Base-by-base conservation (phyloP, 2,329 filamentous ascomycete genomes). In the Harringtonia lauricola region DNA sequence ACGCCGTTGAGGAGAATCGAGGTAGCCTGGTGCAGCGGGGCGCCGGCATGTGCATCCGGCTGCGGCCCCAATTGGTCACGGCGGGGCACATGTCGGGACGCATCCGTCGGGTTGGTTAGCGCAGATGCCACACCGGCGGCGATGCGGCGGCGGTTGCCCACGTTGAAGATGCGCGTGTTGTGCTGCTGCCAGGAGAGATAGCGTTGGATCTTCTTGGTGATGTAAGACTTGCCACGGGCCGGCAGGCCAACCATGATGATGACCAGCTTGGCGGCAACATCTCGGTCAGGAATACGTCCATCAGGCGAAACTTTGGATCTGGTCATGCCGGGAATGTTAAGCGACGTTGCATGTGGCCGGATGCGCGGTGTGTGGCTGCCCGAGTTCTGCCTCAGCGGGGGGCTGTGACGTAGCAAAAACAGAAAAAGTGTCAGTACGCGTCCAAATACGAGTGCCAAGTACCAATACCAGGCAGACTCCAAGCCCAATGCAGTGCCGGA, bases 161-260 rank as follows among this genome's bases (percentile, higher is more conserved):
- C 92, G 56, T 98, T 98, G 76, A 98, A 98, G 54, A 98, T 95
- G 52, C 75, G 77, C 13, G 89, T 92, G 57, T 95, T 86, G 64
- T 98, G 90, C 59, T 98, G 92, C 57, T 95, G 80, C 92, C 92
- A 98, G 40, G 94, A 90, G 41, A 98, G 68, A 59, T 96, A 98
- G 49, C 92, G 78, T 47, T 92, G 85, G 50, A 98, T 76, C 67
- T 98, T 98, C 71, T 96, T 96, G 49, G 92, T 96, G 56, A 98
- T 94, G 65, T 98, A 98, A 44, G 89, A 95, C 67, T 98, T 98
- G 59, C 92, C 92, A 56, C 92, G 75, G 10, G 92, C 92, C 3
- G 92, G 92, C 55, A 98, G 68, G 50, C 92, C 92, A 48, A 98
- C 92, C 92, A 98, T 98, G 60, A 98, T 81, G 56, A 98, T 94